These are phyloP conservation scores for Sporothrix euskadiensis DNA, from an alignment of 2,329 filamentous ascomycete species.

Conservation along the genomic window DNA sequence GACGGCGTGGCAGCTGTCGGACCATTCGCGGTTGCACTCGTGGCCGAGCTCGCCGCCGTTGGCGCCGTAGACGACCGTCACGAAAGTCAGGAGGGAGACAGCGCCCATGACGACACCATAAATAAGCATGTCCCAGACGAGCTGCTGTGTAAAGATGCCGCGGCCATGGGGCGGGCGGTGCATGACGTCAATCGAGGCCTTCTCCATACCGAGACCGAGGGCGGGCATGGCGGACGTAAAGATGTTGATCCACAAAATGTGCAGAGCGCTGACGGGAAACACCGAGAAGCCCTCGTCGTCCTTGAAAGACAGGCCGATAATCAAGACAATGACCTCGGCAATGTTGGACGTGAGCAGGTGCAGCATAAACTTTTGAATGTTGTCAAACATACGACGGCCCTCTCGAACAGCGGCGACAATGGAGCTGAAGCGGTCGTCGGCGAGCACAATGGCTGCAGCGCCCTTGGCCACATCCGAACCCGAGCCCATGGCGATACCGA, in stretches of 20 bases:
- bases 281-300: slow-evolving; percentile 71
- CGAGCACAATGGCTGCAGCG: slow-evolving; percentile 77
- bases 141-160: slow-evolving; percentile 76
- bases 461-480: slow-evolving; percentile 85
- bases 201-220: slow-evolving; percentile 82
- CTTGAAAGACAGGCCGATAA: slow-evolving; percentile 80
- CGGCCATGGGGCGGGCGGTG: slow-evolving; percentile 72
- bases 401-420: slow-evolving; percentile 82
- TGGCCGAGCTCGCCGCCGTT: slow-evolving; percentile 57
- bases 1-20: slow-evolving; percentile 58
- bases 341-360: slow-evolving; percentile 80
- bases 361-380: slow-evolving; percentile 84
- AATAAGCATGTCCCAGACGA: slow-evolving; percentile 76
- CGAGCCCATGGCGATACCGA: slow-evolving; percentile 88
- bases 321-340: slow-evolving; percentile 76
- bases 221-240: slow-evolving; percentile 84
- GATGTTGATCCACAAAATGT: slow-evolving; percentile 95
- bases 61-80: slow-evolving; percentile 62
- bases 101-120: slow-evolving; percentile 77
- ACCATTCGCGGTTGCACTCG: slow-evolving; percentile 64
- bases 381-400: slow-evolving; percentile 82
- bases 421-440: slow-evolving; percentile 84
- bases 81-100: slow-evolving; percentile 65
- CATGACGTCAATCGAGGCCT: slow-evolving; percentile 75
- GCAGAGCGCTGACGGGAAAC: slow-evolving; percentile 80